phyloP scores from a whole-genome alignment of 768 basidiomycete genomes.

The Termitomyces eurrhizus region DNA sequence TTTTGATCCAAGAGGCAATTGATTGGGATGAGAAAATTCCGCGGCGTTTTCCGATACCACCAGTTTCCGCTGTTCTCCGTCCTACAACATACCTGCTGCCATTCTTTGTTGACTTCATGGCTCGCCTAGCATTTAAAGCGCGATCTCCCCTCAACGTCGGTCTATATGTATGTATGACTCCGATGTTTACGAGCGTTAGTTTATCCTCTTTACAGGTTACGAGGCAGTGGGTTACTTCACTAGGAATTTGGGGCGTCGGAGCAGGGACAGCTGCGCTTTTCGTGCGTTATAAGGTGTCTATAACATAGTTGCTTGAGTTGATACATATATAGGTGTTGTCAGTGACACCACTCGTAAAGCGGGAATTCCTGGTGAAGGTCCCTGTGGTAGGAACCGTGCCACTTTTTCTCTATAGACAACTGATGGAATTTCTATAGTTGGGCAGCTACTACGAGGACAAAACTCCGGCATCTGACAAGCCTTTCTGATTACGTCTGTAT shows the following conservation, averaged over 20 bases:
- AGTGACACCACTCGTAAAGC: slow-evolving; percentile 81
- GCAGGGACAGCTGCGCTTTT: slow-evolving; percentile 64
- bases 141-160: slow-evolving; percentile 34
- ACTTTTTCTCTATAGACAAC: slow-evolving; percentile 8
- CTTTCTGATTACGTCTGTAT: slow-evolving; percentile 49
- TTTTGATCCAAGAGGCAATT: slow-evolving; percentile 2
- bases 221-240: slow-evolving; percentile 56
- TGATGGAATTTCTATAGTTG: slow-evolving; percentile 39
- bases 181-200: slow-evolving; percentile 13
- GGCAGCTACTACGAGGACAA: slow-evolving; percentile 74
- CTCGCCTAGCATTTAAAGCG: slow-evolving; percentile 35
- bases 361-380: slow-evolving; percentile 66
- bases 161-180: slow-evolving; percentile 30
- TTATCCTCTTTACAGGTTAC: slow-evolving; percentile 31
- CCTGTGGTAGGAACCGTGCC: slow-evolving; percentile 56
- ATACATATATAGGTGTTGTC: slow-evolving; percentile 55
- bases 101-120: slow-evolving; percentile 28
- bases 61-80: slow-evolving; percentile 28
- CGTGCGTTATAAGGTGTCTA: slow-evolving; percentile 36
- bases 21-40: slow-evolving; percentile 12
- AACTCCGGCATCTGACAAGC: slow-evolving; percentile 78
- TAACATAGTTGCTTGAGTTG: neutral
- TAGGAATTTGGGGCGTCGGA: slow-evolving; percentile 71
- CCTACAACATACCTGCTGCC: slow-evolving; percentile 10
- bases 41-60: slow-evolving; percentile 27